These are phyloP conservation scores for Citrus glauca DNA, from an alignment of 345 rosid genomes.

Conservation along the genomic window DNA sequence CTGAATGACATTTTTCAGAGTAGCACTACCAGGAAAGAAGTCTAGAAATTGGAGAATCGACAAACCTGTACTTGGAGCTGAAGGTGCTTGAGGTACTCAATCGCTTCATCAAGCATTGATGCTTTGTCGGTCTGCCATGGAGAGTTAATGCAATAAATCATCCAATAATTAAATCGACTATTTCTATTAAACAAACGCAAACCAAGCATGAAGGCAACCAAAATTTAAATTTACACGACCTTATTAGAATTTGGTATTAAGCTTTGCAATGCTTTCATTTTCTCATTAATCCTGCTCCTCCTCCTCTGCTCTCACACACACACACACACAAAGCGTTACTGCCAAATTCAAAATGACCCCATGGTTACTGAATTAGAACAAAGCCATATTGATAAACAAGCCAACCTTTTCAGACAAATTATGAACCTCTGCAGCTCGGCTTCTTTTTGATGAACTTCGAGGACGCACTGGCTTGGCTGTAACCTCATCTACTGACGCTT, in stretches of 20 bases:
- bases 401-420: constrained; percentile 93
- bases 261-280: constrained; percentile 94
- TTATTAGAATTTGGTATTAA: constrained; percentile 93
- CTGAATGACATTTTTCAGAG: neutral
- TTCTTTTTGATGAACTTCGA: constrained; percentile 78
- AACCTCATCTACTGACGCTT: constrained; percentile 51
- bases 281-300: constrained; percentile 94
- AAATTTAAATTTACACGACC: constrained; percentile 29
- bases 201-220: neutral
- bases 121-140: constrained; percentile 80
- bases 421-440: constrained; percentile 95
- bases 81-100: constrained; percentile 89
- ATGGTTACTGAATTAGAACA: neutral
- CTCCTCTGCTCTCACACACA: constrained; percentile 52
- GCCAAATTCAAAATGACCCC: neutral
- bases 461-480: constrained; percentile 42
- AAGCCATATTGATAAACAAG: neutral
- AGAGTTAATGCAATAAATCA: constrained; percentile 10
- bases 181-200: neutral
- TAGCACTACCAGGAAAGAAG: neutral
- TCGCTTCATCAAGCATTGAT: constrained; percentile 95
- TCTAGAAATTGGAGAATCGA: neutral
- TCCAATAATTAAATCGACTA: neutral
- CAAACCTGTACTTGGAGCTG: constrained; percentile 95
- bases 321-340: neutral